Percentiles rank a stretch among this genome's conserved stretches.
Conservation (phyloP, 257 asterid genomes). For the Solanum habrochaites region DNA sequence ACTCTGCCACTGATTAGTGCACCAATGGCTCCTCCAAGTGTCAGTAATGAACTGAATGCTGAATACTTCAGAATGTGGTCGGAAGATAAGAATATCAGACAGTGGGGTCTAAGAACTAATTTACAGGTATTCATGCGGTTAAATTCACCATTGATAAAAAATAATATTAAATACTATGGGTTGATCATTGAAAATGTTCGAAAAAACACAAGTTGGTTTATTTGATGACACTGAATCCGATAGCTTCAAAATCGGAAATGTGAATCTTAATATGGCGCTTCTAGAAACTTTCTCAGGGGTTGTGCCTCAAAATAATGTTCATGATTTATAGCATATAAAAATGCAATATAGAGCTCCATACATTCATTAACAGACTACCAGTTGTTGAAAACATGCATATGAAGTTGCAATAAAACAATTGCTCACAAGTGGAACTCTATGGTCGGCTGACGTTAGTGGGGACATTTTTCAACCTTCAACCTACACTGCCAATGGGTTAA, state of each 20-base stretch:
- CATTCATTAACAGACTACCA: not conserved
- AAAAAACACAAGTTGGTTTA: not conserved
- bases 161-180: not conserved
- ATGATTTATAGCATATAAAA: not conserved
- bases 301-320: not conserved
- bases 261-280: not conserved
- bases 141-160: not conserved
- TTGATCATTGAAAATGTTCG: not conserved
- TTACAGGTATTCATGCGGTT: not conserved
- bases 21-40: conserved; percentile 11
- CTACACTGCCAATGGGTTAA: not conserved
- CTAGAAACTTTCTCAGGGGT: not conserved
- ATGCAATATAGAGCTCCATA: not conserved
- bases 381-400: not conserved
- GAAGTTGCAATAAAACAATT: not conserved
- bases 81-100: not conserved
- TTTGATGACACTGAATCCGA: not conserved
- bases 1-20: conserved; percentile 12
- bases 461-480: not conserved
- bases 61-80: conserved; percentile 9
- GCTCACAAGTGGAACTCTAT: not conserved
- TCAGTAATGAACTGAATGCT: conserved; percentile 6
- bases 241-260: not conserved
- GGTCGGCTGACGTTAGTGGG: not conserved
- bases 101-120: not conserved